Conservation (phyloP, 2,329 filamentous ascomycete species). For the Penicillium sp. region DNA sequence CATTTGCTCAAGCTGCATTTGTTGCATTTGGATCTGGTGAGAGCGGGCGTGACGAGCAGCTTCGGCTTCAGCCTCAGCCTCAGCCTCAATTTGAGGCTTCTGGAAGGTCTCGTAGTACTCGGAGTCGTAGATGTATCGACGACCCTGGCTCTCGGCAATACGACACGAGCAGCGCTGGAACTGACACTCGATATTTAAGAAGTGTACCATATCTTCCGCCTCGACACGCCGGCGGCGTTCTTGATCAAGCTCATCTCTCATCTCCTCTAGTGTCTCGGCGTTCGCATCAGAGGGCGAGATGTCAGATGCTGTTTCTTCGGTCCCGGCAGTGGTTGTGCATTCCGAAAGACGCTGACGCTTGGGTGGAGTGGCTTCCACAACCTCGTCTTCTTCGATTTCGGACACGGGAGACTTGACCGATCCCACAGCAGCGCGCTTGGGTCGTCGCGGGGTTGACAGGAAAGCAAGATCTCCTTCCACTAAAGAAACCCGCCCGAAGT, state of each 20-base stretch:
- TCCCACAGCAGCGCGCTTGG: conserved; percentile 43
- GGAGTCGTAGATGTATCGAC: conserved; percentile 48
- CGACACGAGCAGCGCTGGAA: conserved; percentile 57
- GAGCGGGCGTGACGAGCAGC: conserved; percentile 3
- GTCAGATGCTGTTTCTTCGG: conserved; percentile 37
- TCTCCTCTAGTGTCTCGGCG: conserved; percentile 50
- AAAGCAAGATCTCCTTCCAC: conserved; percentile 43
- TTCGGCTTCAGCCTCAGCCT: conserved; percentile 19
- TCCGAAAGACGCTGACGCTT: conserved; percentile 45
- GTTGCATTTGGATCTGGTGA: conserved; percentile 1
- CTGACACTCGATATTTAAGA: conserved; percentile 57
- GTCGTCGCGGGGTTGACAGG: conserved; percentile 39
- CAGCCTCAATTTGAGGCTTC: conserved; percentile 28
- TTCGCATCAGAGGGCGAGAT: conserved; percentile 39
- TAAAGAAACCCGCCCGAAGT: conserved; percentile 38
- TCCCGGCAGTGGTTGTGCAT: conserved; percentile 27
- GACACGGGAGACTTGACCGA: conserved; percentile 31
- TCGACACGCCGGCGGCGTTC: conserved; percentile 59
- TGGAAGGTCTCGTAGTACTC: conserved; percentile 37
- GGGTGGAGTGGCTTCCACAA: conserved; percentile 39
- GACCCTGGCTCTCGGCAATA: conserved; percentile 50
- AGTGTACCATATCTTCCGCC: conserved; percentile 63
- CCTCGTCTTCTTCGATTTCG: conserved; percentile 15
- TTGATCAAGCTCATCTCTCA: conserved; percentile 57
- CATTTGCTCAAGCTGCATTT: neutral